Base-by-base conservation (phyloP, 176 grass and related monocot genomes). In the Guadua angustifolia region DNA sequence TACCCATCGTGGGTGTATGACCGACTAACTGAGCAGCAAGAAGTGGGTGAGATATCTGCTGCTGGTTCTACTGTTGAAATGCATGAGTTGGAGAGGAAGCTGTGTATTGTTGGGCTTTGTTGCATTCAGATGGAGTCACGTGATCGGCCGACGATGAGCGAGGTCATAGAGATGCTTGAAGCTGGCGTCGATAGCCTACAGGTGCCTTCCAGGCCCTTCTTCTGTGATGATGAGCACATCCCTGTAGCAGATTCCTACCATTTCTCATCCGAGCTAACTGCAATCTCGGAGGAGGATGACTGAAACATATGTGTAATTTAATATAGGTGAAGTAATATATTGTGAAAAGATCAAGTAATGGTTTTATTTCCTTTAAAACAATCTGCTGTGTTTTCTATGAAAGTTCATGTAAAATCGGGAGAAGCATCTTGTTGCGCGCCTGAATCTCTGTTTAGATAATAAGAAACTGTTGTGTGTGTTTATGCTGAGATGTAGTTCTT, bases 111-210 rank as follows among this genome's bases (percentile, higher is more conserved):
- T 52, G 87, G 79, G 2, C 39, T 92, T 18, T 50, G 74, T 61
- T 87, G 90, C 68, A 92, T 92, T 43, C 92, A 91, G 52, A 83
- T 87, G 45, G 75, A 59, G 57, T 46, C 88, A 0, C 46, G 15
- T 0, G 84, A 80, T 45, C 47, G 91, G 15, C 87, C 84, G 0
- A 55, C 65, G 0, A 86, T 88, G 90, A 67, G 82, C 0, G 83
- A 86, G 72, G 90, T 74, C 3, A 77, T 92, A 45, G 85, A 88
- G 52, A 88, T 88, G 86, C 82, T 91, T 1, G 80, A 79, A 19
- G 49, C 16, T 16, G 71, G 25, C 2, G 17, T 16, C 0, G 45
- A 47, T 0, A 39, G 21, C 8, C 57, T 22, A 1, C 3, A 25
- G 3, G 3, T 60, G 57, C 57, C 58, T 26, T 61, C 58, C 10